Conservation (phyloP, 2,329 filamentous ascomycete species). For the Trichophyton mentagrophytes region DNA sequence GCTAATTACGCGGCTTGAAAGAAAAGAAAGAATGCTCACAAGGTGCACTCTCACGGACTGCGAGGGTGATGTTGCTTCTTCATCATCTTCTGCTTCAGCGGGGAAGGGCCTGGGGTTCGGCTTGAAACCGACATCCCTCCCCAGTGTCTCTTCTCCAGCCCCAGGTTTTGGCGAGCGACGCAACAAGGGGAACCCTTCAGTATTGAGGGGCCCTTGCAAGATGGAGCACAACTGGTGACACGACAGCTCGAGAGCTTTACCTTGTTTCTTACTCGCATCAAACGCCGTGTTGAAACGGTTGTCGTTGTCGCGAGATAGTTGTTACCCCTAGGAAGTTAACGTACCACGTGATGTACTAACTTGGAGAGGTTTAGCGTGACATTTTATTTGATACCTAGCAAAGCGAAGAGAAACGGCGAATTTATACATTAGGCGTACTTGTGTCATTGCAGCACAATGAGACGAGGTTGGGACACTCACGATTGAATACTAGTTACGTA, state of each 20-base stretch:
- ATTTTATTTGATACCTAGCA: too few species aligned
- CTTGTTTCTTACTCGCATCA: background rate
- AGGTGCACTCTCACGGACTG: background rate
- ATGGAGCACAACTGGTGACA: background rate
- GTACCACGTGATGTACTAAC: too few species aligned
- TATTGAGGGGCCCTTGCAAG: background rate
- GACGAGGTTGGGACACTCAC: too few species aligned
- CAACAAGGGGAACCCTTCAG: background rate
- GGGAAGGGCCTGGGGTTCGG: background rate
- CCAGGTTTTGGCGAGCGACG: background rate
- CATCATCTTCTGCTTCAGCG: background rate
- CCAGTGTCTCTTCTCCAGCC: background rate
- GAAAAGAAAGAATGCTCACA: constrained; percentile 4
- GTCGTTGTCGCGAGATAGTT: background rate
- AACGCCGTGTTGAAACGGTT: background rate
- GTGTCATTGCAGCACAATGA: too few species aligned
- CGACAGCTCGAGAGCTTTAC: background rate
- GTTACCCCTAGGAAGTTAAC: too few species aligned
- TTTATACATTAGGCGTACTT: too few species aligned
- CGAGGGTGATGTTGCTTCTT: background rate
- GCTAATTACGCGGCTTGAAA: background rate
- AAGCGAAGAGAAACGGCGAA: too few species aligned
- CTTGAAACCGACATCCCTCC: constrained; percentile 1
- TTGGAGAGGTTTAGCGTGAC: too few species aligned
- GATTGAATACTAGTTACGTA: too few species aligned